Conservation (phyloP, 352 stramenopile species). For the Pythium phragmitis region DNA sequence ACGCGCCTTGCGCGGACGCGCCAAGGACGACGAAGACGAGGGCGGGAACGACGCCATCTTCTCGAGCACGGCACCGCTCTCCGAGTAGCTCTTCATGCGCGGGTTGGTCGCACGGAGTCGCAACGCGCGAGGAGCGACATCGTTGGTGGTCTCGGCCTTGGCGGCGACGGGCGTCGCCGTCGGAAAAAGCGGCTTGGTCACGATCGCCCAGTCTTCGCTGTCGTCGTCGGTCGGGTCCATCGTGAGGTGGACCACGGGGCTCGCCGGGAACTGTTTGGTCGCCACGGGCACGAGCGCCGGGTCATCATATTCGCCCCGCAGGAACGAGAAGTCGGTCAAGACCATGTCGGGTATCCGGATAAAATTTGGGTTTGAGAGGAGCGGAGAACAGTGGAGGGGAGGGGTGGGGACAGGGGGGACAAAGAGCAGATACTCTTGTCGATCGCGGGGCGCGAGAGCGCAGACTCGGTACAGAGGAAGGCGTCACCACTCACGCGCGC, state of each 20-base stretch:
- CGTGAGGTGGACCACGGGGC: conserved; percentile 17
- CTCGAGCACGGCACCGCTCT: conserved; percentile 52
- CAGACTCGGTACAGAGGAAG: conserved; percentile 8
- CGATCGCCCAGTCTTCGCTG: not conserved
- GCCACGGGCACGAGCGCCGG: conserved; percentile 16
- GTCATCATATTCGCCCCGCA: conserved; percentile 20
- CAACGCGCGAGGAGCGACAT: not conserved
- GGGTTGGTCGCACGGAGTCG: conserved; percentile 16
- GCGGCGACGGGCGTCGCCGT: conserved; percentile 1
- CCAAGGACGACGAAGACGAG: not conserved
- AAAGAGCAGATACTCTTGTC: conserved; percentile 2
- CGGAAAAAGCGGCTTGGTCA: conserved; percentile 9
- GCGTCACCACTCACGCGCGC: conserved; percentile 17
- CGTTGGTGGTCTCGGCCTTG: not conserved
- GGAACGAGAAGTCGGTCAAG: conserved; percentile 27
- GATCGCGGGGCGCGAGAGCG: conserved; percentile 21
- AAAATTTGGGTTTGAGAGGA: not conserved
- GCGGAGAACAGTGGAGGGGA: not conserved
- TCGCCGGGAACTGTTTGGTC: conserved; percentile 15
- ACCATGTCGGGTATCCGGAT: conserved; percentile 14
- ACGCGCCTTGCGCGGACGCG: conserved; percentile 24
- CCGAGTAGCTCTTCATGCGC: conserved; percentile 68
- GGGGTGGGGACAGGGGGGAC: conserved; percentile 8
- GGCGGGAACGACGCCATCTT: conserved; percentile 28
- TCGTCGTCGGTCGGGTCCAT: conserved; percentile 20